Evolutionary conservation across 306 rosid genomes (phyloP), one percentile per base, ranked within the genome.

Genomic region (Castanopsis chinensis): DNA sequence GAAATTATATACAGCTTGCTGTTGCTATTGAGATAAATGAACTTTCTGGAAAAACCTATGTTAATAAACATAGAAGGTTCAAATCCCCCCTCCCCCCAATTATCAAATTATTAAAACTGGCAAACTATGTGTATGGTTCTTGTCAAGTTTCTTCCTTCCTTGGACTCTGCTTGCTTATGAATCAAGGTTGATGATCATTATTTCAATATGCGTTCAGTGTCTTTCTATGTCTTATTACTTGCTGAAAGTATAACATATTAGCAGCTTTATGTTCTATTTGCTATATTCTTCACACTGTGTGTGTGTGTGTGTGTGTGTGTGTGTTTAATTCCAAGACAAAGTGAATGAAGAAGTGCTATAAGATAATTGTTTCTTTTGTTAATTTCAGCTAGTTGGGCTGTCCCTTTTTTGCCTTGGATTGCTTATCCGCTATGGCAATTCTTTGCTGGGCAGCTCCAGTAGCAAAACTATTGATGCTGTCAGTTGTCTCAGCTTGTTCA

Each of bases 361-460:
- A 67, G 49, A 67, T 20, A 45, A 33, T 75, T 81, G 75, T 60
- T 82, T 71, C 80, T 78, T 33, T 30, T 19, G 81, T 67, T 67
- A 20, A 83, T 79, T 84, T 61, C 96, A 95, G 99, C 91, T 64
- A 73, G 92, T 89, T 13, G 98, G 93, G 58, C 90, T 98, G 41
- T 95, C 99, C 71, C 98, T 95, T 80, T 95, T 93, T 83, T 93
- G 97, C 83, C 90, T 95, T 35, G 99, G 99, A 74, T 86, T 80
- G 75, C 99, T 95, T 74, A 89, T 95, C 83, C 99, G 99, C 9
- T 95, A 93, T 72, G 99, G 99, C 54, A 89, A 86, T 76, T 72
- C 85, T 69, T 87, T 95, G 86, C 81, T 92, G 75, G 73, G 83
- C 55, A 86, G 82, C 83, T 81, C 96, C 72, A 78, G 77, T 84